Conservation (phyloP, 169 alveolate species). For the Plasmodium berghei region DNA sequence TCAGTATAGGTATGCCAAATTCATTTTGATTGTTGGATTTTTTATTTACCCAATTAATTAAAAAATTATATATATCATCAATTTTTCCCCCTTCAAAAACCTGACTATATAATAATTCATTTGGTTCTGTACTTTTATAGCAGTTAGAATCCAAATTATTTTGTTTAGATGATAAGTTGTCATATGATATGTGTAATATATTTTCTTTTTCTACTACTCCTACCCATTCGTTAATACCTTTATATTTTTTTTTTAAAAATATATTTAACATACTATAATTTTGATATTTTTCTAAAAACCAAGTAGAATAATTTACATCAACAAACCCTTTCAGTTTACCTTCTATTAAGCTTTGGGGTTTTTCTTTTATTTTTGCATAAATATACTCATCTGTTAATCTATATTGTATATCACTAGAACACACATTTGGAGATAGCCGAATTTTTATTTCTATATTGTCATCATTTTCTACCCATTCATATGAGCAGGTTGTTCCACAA, state of each 20-base stretch:
- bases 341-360: slow-evolving; percentile 62
- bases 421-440: slow-evolving; percentile 29
- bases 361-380: slow-evolving; percentile 47
- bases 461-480: slow-evolving; percentile 68
- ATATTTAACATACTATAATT: slow-evolving; percentile 40
- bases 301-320: slow-evolving; percentile 46
- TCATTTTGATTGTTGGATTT: slow-evolving; percentile 38
- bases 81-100: slow-evolving; percentile 35
- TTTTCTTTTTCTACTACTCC: slow-evolving; percentile 73
- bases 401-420: slow-evolving; percentile 51
- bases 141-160: not conserved
- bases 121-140: not conserved
- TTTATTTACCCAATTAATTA: slow-evolving; percentile 55
- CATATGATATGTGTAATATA: slow-evolving; percentile 41
- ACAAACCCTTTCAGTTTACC: slow-evolving; percentile 68
- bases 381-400: slow-evolving; percentile 33
- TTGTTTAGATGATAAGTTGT: slow-evolving; percentile 14
- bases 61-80: slow-evolving; percentile 34
- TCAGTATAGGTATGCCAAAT: slow-evolving; percentile 65
- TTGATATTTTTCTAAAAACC: slow-evolving; percentile 56
- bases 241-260: slow-evolving; percentile 56
- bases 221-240: slow-evolving; percentile 76
- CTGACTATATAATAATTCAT: slow-evolving; percentile 35
- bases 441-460: slow-evolving; percentile 60
- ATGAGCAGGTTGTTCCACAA: slow-evolving; percentile 57